A percentile compares a stretch with the other conserved stretches of the same genome.
Conservation (phyloP, 768 basidiomycete genomes). For the Podaxis carcinomalis region DNA sequence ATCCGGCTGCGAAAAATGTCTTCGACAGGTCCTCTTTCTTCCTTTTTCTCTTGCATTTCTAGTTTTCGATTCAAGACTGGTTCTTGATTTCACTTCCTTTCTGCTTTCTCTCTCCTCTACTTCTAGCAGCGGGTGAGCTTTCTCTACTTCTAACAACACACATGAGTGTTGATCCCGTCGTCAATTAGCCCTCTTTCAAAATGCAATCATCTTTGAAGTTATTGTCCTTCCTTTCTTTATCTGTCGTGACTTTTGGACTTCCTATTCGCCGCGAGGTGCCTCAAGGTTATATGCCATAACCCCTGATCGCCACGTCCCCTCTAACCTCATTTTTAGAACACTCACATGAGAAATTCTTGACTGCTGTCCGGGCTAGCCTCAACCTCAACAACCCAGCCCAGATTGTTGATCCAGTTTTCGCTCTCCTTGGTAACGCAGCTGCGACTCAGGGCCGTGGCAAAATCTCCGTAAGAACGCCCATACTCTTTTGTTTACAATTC, state of each 20-base stretch:
- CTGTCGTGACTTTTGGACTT: constrained; percentile 29
- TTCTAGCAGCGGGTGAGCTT: neutral
- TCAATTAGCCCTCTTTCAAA: constrained; percentile 7
- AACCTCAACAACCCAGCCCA: constrained; percentile 52
- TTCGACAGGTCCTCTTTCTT: constrained; percentile 1
- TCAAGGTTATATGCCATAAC: constrained; percentile 34
- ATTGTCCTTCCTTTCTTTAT: constrained; percentile 31
- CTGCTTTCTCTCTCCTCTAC: constrained; percentile 15
- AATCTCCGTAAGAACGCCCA: constrained; percentile 36
- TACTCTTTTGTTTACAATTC: neutral
- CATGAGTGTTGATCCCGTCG: neutral
- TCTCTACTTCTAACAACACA: neutral
- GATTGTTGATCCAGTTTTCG: constrained; percentile 61
- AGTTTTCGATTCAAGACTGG: constrained; percentile 47
- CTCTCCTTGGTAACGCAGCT: constrained; percentile 62
- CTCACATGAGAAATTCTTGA: constrained; percentile 58
- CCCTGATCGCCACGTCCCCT: neutral
- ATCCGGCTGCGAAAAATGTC: neutral
- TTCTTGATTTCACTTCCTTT: constrained; percentile 36
- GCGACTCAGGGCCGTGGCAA: constrained; percentile 50
- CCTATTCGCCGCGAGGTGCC: constrained; percentile 60
- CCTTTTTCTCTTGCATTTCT: constrained; percentile 19
- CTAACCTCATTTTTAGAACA: constrained; percentile 40
- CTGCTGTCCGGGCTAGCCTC: constrained; percentile 43
- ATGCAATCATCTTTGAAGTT: constrained; percentile 32